A percentile compares a stretch with the other conserved stretches of the same genome.
These are phyloP conservation scores for Stephanodiscus triporus DNA, from an alignment of 108 stramenopile genomes.

Conservation along the genomic window DNA sequence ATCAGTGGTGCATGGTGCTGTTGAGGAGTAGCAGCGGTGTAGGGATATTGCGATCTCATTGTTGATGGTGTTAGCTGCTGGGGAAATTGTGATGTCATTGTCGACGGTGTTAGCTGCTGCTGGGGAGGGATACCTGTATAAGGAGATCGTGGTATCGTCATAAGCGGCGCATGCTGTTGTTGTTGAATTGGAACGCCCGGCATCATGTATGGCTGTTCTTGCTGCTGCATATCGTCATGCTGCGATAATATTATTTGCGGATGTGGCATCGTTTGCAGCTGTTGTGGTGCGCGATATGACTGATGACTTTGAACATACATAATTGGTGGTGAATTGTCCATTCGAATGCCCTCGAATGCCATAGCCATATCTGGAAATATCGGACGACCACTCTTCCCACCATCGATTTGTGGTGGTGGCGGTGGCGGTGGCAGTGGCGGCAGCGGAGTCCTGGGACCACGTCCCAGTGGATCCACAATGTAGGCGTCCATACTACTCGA, in stretches of 20 bases:
- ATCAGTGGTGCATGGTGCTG: background rate
- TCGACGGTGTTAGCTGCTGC: background rate
- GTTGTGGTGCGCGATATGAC: background rate
- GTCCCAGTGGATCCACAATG: constrained; percentile 24
- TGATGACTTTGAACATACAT: constrained; percentile 8
- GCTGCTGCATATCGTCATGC: background rate
- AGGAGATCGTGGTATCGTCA: background rate
- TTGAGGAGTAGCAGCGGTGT: background rate
- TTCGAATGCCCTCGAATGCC: background rate
- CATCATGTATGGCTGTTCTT: background rate
- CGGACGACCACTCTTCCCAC: background rate
- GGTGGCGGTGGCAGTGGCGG: constrained; percentile 8
- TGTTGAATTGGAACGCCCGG: background rate
- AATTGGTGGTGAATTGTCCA: background rate
- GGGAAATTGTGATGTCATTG: background rate
- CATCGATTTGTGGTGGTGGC: background rate
- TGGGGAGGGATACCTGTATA: background rate
- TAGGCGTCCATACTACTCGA: constrained; percentile 9
- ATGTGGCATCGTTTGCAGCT: background rate
- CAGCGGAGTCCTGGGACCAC: constrained; percentile 12
- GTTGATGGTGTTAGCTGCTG: too few relatives aligned
- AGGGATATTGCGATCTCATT: too few relatives aligned
- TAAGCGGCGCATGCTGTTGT: background rate
- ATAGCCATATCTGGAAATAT: constrained; percentile 27
- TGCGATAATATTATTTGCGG: background rate